phyloP scores from a whole-genome alignment of 75 land plant genomes.

The Picea glauca region DNA sequence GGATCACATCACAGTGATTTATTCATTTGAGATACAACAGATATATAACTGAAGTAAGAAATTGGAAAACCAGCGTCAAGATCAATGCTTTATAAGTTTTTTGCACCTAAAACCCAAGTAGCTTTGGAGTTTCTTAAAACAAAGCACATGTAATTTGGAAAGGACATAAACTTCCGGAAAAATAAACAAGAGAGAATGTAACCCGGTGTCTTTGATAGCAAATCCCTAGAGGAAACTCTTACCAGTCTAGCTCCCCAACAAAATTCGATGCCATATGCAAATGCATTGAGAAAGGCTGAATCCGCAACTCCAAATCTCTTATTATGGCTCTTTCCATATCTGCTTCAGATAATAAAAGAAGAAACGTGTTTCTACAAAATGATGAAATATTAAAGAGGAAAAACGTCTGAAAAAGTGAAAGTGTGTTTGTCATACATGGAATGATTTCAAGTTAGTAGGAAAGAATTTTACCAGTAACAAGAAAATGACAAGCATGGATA shows the following conservation, averaged over 20 bases:
- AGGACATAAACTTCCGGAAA: background rate
- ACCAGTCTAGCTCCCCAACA: conserved; percentile 97
- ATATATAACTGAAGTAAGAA: background rate
- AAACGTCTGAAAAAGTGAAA: background rate
- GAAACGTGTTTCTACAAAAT: background rate
- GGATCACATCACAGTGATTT: background rate
- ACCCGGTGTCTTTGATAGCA: background rate
- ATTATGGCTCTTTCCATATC: conserved; percentile 95
- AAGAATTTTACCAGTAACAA: too few species aligned
- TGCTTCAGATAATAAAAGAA: conserved; percentile 17
- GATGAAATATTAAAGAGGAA: background rate
- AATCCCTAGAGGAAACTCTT: background rate
- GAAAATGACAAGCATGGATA: too few species aligned
- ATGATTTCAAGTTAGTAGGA: too few species aligned
- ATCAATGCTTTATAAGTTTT: background rate
- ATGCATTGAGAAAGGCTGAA: conserved; percentile 39
- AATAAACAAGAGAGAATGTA: background rate
- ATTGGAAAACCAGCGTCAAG: background rate
- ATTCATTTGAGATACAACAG: background rate
- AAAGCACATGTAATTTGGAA: background rate
- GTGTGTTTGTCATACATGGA: too few species aligned
- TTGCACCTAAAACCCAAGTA: background rate
- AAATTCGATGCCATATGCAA: conserved; percentile 60
- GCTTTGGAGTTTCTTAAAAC: background rate
- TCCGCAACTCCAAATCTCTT: conserved; percentile 70